Evolutionary conservation across 768 basidiomycete genomes (phyloP).

Genomic region (Boletus rubroflammeus): DNA sequence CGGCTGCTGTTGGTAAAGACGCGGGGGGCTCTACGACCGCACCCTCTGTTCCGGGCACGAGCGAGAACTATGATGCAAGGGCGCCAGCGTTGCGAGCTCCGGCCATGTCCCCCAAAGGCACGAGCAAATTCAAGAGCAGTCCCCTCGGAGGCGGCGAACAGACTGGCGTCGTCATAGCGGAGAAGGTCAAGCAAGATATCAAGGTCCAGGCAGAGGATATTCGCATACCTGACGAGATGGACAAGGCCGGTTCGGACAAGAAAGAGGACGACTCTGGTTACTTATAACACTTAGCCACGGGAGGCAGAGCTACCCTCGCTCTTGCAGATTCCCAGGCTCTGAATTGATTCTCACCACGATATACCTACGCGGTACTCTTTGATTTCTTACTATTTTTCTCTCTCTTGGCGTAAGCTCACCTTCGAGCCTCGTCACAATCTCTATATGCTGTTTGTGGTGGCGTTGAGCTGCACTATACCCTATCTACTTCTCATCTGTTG

Average conservation of each 20-base stretch:
- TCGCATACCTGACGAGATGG: conserved; percentile 36
- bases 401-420: background rate
- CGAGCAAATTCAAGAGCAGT: conserved; percentile 68
- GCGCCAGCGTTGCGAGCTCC: conserved; percentile 8
- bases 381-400: background rate
- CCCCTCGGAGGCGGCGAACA: conserved; percentile 50
- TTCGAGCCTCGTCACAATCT: background rate
- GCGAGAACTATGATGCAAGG: conserved; percentile 18
- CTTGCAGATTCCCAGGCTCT: background rate
- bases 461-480: conserved; percentile 14
- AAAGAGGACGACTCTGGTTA: conserved; percentile 28
- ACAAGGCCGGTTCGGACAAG: conserved; percentile 35
- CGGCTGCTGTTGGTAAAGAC: conserved; percentile 20
- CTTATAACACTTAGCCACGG: conserved; percentile 17
- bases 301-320: background rate
- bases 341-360: background rate
- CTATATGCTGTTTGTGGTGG: conserved; percentile 12
- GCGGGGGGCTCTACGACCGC: background rate
- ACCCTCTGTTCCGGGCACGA: conserved; percentile 5
- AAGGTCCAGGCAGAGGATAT: conserved; percentile 19
- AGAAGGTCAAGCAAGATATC: conserved; percentile 40
- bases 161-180: conserved; percentile 46
- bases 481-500: background rate
- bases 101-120: conserved; percentile 39
- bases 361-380: background rate